Percentiles rank a stretch among this genome's conserved stretches.
phyloP scores from a whole-genome alignment of 2,329 filamentous ascomycete genomes.

The Sclerotinia subarctica region DNA sequence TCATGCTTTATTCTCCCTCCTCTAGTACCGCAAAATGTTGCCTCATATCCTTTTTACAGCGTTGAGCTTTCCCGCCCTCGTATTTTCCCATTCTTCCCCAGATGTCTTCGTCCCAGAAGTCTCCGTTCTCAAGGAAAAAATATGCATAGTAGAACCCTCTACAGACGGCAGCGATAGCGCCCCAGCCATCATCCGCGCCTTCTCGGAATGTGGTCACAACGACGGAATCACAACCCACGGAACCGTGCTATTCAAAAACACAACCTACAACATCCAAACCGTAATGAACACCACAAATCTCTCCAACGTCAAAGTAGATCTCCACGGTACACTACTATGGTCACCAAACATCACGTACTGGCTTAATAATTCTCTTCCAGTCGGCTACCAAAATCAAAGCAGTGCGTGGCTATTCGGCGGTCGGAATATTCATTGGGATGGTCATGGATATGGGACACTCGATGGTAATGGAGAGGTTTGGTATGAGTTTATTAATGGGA shows the following conservation, averaged over 20 bases:
- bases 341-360: constrained; percentile 11
- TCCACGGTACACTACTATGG: constrained; percentile 51
- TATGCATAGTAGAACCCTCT: constrained; percentile 25
- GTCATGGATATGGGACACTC: constrained; percentile 51
- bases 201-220: constrained; percentile 41
- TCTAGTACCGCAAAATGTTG: not conserved
- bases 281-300: constrained; percentile 47
- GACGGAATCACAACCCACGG: constrained; percentile 33
- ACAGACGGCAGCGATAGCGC: constrained; percentile 34
- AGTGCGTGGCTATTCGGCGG: constrained; percentile 56
- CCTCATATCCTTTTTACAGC: constrained; percentile 9
- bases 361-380: constrained; percentile 43
- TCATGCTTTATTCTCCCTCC: not conserved
- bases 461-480: constrained; percentile 59
- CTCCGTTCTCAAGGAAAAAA: not conserved
- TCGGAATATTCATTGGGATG: constrained; percentile 48
- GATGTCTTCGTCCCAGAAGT: no score
- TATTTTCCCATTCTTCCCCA: not conserved
- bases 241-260: constrained; percentile 43
- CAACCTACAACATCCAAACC: constrained; percentile 45
- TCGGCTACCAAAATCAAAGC: constrained; percentile 55
- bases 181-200: constrained; percentile 44
- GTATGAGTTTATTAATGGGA: constrained; percentile 50
- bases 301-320: constrained; percentile 45
- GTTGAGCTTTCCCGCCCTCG: not conserved